Percentiles rank a stretch among this genome's conserved stretches.
Evolutionary conservation across 2,329 filamentous ascomycete species (phyloP).

Genomic region (Calonectria pseudoreteaudii): DNA sequence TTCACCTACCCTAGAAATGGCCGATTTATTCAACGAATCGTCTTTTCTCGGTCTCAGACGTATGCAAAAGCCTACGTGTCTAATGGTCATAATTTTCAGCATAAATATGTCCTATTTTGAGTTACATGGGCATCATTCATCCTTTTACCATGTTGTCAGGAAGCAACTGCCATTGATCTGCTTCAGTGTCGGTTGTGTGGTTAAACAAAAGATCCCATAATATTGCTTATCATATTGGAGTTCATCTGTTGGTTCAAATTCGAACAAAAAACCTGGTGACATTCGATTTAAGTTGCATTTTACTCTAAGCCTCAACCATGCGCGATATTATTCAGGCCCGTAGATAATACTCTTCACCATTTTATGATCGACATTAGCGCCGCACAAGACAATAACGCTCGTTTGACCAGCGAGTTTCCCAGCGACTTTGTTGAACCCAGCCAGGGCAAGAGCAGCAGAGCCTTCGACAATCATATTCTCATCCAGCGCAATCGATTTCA

Average conservation of each 20-base stretch:
- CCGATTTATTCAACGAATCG: neutral
- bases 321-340: neutral
- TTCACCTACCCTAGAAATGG: neutral
- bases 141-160: no score
- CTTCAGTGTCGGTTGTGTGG: no score
- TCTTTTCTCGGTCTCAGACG: neutral
- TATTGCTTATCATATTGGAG: no score
- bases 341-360: neutral
- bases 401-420: neutral
- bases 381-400: neutral
- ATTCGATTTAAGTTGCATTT: no score
- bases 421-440: neutral
- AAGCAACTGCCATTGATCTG: no score
- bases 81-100: accelerated
- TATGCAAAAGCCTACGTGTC: neutral
- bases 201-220: no score
- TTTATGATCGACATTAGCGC: neutral
- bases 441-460: neutral
- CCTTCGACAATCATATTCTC: constrained; percentile 4
- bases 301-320: no score
- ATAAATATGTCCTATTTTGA: no score
- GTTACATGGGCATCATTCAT: no score
- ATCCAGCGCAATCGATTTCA: neutral
- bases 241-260: no score
- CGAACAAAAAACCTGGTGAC: no score